Evolutionary conservation across 2,329 filamentous ascomycete genomes (phyloP).

Genomic region (Elsinoe australis): DNA sequence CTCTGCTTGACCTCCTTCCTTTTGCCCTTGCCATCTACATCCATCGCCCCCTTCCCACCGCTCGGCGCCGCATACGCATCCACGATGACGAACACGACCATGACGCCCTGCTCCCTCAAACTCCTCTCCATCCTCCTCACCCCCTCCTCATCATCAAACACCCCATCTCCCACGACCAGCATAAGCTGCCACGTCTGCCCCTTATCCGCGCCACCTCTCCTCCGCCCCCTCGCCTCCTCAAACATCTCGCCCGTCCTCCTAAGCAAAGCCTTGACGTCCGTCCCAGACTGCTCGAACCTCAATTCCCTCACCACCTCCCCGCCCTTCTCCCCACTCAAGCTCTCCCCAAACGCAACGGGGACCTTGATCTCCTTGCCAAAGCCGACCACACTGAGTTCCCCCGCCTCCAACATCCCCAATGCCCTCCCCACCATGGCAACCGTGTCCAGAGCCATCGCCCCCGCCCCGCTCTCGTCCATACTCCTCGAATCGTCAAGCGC

Average conservation of each 20-base stretch:
- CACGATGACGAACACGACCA: conserved; percentile 97
- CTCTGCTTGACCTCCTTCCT: conserved; percentile 45
- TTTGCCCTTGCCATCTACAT: conserved; percentile 41
- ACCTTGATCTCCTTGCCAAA: conserved; percentile 80
- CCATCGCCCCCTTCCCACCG: too few relatives aligned
- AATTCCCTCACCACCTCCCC: conserved; percentile 80
- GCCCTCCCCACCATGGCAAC: conserved; percentile 83
- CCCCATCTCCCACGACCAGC: conserved; percentile 85
- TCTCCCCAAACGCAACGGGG: conserved; percentile 75
- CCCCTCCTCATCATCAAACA: conserved; percentile 80
- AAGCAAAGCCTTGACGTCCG: conserved; percentile 74
- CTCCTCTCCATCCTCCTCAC: conserved; percentile 77
- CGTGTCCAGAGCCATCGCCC: conserved; percentile 81
- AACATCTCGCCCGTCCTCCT: conserved; percentile 73
- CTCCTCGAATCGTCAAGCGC: conserved; percentile 92
- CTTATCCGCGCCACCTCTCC: conserved; percentile 43
- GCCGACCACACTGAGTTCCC: conserved; percentile 82
- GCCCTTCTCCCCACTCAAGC: conserved; percentile 74
- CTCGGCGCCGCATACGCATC: conserved; percentile 57
- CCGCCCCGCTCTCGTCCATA: conserved; percentile 77
- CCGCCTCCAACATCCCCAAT: conserved; percentile 86
- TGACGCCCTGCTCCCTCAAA: conserved; percentile 87
- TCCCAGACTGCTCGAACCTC: conserved; percentile 75
- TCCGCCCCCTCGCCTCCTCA: conserved; percentile 56
- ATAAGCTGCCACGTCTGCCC: conserved; percentile 90